Evolutionary conservation across 164 flowering plant species (phyloP), one percentile per base, ranked within the genome.

Genomic region (Chloranthus sessilifolius): DNA sequence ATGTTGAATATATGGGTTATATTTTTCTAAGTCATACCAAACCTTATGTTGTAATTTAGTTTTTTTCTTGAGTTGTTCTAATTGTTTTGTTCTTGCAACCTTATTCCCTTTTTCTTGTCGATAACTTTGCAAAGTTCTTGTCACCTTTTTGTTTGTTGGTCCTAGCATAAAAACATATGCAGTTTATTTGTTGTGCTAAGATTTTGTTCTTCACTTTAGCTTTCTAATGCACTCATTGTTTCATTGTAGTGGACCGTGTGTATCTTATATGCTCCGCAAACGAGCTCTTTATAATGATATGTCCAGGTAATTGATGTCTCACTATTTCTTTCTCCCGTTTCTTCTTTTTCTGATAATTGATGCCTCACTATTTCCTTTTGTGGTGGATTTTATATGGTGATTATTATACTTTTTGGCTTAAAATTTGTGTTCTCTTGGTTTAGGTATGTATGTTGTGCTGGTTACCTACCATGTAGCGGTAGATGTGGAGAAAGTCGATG

Each of bases 211-310:
- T n/a, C n/a, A n/a, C 1, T 4, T 19, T 29, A 5, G 19, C 9
- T 30, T 16, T 35, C 17, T 34, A 16, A 4, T 21, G 19, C 11
- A 21, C 29, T 38, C 15, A 3, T 5, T 26, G 16, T 27, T 60
- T 20, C 24, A 15, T 33, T 70, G 55, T 48, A 84, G 95, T 79
- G 94, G 60, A n/a, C 98, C 98, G 28, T 91, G 98, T 72, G 90
- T 53, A 11, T 91, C 98, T 26, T 91, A 91, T 75, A 31, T 91
- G 79, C 90, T 91, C 20, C 86, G 98, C 26, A 91, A 83, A 61
- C 72, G 98, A 67, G 98, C 98, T 33, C 78, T 91, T 42, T 88
- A 91, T 56, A 74, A 83, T 74, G 95, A 91, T 59, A 88, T 91
- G 98, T 74, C 90, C 40, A 85, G 96, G 98, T 91, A 77, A 60